Base-by-base conservation (phyloP, 2,329 filamentous ascomycete genomes). In the Colletotrichum neosansevieriae region DNA sequence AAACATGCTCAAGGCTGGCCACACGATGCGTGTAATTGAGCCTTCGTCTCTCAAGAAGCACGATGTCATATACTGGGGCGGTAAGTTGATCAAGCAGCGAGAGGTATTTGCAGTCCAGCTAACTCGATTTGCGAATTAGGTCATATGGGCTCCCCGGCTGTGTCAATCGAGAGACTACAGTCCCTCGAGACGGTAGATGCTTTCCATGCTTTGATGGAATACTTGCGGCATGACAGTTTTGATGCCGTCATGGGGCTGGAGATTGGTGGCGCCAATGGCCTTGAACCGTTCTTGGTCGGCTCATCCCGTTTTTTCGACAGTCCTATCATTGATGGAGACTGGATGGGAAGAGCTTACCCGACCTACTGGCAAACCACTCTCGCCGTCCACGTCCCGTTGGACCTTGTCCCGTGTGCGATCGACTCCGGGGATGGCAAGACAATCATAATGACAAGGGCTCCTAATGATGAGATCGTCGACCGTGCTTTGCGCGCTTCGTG, bases 191-290 rank as follows among this genome's bases (percentile, higher is more conserved):
- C 75, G 4, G 72, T 78, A 38, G 74, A 77, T 5, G 76, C 80
- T 11, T 79, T 82, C 62, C 71, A 75, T 7, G 79, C 76, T 6
- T 76, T 83, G 50, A 77, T 79, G 75, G 72, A 75, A 60, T 75
- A 78, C 47, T 67, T 75, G 32, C 53, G 60, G 38, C 74, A 76
- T 40, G 72, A 73, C 54, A 75, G 53, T 7, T 79, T 78, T 61
- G 74, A 75, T 34, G 76, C 75, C 1, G 74, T 84, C 3, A 81
- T 87, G 73, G 83, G 81, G 1, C 77, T 86, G 5, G 85, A 87
- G 11, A 89, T 92, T 61, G 90, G 90, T n/a, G 89, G 90, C 6
- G 85, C 84, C 4, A 92, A 92, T 70, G 89, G 89, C 0, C 79
- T 91, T 9, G 84, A 88, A 70, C 84, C 85, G 9, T 79, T 90